These are phyloP conservation scores for Didymella pomorum DNA, from an alignment of 2,329 filamentous ascomycete genomes.

Conservation along the genomic window DNA sequence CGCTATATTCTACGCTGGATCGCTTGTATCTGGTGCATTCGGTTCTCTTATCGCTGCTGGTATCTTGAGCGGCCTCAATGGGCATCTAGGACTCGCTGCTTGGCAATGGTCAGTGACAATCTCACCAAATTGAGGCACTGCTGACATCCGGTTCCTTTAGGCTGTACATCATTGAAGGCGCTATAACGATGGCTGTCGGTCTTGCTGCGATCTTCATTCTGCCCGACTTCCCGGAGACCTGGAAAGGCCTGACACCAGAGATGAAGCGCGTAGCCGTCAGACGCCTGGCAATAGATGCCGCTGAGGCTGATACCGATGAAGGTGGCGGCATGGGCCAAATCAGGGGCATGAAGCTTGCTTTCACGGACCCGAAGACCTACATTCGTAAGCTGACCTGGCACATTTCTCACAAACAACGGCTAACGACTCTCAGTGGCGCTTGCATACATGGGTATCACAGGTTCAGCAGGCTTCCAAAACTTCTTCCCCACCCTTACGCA, in stretches of 20 bases:
- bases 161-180: slow-evolving; percentile 51
- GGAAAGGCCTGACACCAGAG: slow-evolving; percentile 51
- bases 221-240: slow-evolving; percentile 54
- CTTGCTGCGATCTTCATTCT: slow-evolving; percentile 46
- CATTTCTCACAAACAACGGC: too few relatives aligned
- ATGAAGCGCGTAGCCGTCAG: slow-evolving; percentile 56
- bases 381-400: slow-evolving; percentile 32
- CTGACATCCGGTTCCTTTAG: background rate
- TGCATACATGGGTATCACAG: slow-evolving; percentile 59
- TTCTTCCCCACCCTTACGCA: slow-evolving; percentile 65
- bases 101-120: slow-evolving; percentile 42
- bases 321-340: slow-evolving; percentile 58
- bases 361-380: slow-evolving; percentile 61
- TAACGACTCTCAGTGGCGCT: slow-evolving; percentile 46
- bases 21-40: slow-evolving; percentile 59
- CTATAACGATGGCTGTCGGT: slow-evolving; percentile 48
- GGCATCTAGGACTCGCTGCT: slow-evolving; percentile 39
- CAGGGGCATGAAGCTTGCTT: slow-evolving; percentile 60
- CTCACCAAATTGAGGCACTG: background rate
- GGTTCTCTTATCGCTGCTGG: slow-evolving; percentile 64
- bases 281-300: slow-evolving; percentile 59
- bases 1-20: slow-evolving; percentile 62
- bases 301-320: slow-evolving; percentile 56
- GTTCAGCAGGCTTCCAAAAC: slow-evolving; percentile 62
- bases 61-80: slow-evolving; percentile 52